Evolutionary conservation across 2,329 filamentous ascomycete species (phyloP).

Genomic region (Penicillium psychrosexuale): DNA sequence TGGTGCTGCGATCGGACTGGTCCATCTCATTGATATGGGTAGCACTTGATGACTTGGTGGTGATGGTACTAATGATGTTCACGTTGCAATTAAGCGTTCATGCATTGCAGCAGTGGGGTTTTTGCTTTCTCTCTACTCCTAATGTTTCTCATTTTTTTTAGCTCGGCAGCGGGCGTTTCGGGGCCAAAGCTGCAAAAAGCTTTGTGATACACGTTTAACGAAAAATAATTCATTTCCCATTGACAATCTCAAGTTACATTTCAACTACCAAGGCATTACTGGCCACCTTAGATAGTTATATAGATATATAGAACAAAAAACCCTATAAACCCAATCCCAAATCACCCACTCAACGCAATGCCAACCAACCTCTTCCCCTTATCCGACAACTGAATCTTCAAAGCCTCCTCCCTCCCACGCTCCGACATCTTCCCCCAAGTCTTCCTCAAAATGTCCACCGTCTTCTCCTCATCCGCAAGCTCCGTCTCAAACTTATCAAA

Average conservation of each 20-base stretch:
- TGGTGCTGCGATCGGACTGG: conserved; percentile 62
- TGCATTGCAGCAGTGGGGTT: conserved; percentile 3
- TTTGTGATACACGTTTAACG: neutral
- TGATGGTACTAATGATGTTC: neutral
- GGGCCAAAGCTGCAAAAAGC: neutral
- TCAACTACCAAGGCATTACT: neutral
- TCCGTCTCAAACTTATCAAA: conserved; percentile 75
- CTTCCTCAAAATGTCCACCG: conserved; percentile 67
- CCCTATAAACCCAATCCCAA: conserved; percentile 58
- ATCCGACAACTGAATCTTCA: conserved; percentile 63
- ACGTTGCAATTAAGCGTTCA: conserved; percentile 1
- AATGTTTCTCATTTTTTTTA: neutral
- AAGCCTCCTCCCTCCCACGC: conserved; percentile 60
- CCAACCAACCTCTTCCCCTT: conserved; percentile 59
- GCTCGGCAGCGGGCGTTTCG: conserved; percentile 1
- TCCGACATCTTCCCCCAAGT: conserved; percentile 74
- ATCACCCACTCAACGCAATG: conserved; percentile 55
- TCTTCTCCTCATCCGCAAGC: conserved; percentile 70
- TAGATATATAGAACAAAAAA: conserved; percentile 7
- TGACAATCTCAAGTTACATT: neutral
- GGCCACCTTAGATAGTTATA: neutral
- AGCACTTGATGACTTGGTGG: conserved; percentile 5
- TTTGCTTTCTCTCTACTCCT: neutral
- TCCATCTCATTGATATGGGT: conserved; percentile 52
- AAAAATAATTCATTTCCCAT: neutral